Conservation (phyloP, 2,329 filamentous ascomycete genomes). For the Huntiella decipiens region DNA sequence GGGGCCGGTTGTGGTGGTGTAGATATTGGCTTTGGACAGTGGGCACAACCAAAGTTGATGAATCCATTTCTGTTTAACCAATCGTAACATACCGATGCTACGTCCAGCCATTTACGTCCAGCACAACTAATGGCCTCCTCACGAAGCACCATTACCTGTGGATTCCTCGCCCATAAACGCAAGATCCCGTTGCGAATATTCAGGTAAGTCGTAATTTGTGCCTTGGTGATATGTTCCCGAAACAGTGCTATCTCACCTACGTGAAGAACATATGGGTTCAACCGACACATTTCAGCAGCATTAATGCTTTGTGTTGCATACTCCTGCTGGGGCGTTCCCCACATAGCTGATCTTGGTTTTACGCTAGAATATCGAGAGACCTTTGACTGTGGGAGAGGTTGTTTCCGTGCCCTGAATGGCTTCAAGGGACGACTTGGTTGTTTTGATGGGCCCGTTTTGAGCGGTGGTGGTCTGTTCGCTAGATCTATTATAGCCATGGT, state of each 20-base stretch:
- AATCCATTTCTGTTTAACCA: slow-evolving; percentile 85
- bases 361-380: slow-evolving; percentile 11
- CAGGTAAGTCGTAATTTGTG: slow-evolving; percentile 84
- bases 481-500: neutral
- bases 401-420: neutral
- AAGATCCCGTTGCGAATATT: slow-evolving; percentile 93
- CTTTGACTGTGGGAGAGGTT: neutral
- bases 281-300: slow-evolving; percentile 71
- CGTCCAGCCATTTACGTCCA: slow-evolving; percentile 71
- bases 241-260: slow-evolving; percentile 66
- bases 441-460: neutral
- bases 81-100: slow-evolving; percentile 74
- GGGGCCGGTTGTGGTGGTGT: slow-evolving; percentile 20
- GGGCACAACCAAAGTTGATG: slow-evolving; percentile 85
- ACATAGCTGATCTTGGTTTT: slow-evolving; percentile 58
- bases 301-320: slow-evolving; percentile 85
- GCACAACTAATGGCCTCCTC: slow-evolving; percentile 84
- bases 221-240: slow-evolving; percentile 61
- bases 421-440: neutral
- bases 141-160: slow-evolving; percentile 59
- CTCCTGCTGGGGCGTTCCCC: slow-evolving; percentile 48
- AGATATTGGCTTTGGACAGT: slow-evolving; percentile 29
- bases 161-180: slow-evolving; percentile 73
- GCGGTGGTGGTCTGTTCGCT: neutral
- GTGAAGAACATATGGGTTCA: slow-evolving; percentile 80